These are phyloP conservation scores for Diaporthe ampelina DNA, from an alignment of 2,329 filamentous ascomycete species.

Conservation along the genomic window DNA sequence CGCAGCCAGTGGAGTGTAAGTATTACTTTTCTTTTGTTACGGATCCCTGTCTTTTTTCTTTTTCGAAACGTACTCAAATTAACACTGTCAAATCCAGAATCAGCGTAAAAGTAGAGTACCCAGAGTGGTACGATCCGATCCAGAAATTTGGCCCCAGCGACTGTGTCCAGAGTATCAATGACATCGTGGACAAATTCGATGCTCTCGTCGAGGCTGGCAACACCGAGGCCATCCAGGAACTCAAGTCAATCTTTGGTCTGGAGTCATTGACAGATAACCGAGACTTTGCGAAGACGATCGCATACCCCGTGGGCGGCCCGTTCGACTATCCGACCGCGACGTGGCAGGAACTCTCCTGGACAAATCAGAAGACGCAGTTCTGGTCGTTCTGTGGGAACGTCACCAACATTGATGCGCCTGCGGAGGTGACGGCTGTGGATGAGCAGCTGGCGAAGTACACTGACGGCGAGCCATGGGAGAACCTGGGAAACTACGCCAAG, in stretches of 20 bases:
- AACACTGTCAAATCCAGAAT: slow-evolving; percentile 42
- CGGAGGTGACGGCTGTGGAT: slow-evolving; percentile 59
- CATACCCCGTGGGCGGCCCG: slow-evolving; percentile 61
- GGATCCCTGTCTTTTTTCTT: too few relatives aligned
- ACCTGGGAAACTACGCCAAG: slow-evolving; percentile 65
- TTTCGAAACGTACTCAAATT: too few relatives aligned
- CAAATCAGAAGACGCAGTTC: slow-evolving; percentile 60
- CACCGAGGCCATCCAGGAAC: slow-evolving; percentile 56
- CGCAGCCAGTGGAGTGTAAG: slow-evolving; percentile 57
- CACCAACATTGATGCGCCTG: slow-evolving; percentile 60
- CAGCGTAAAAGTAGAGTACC: slow-evolving; percentile 58
- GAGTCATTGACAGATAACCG: slow-evolving; percentile 58
- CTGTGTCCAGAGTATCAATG: slow-evolving; percentile 62
- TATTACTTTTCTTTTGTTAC: too few relatives aligned
- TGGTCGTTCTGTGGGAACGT: slow-evolving; percentile 67
- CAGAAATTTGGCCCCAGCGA: slow-evolving; percentile 63
- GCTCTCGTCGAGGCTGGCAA: slow-evolving; percentile 58
- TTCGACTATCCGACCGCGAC: slow-evolving; percentile 63
- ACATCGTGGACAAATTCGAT: slow-evolving; percentile 65
- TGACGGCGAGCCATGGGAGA: slow-evolving; percentile 62
- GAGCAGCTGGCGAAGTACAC: slow-evolving; percentile 62
- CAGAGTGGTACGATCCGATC: slow-evolving; percentile 64
- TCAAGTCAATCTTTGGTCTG: slow-evolving; percentile 63
- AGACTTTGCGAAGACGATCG: slow-evolving; percentile 64
- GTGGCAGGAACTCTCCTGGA: slow-evolving; percentile 69